A percentile compares a stretch with the other conserved stretches of the same genome.
Evolutionary conservation across 345 rosid species (phyloP).

Genomic region (Cardamine occulta): DNA sequence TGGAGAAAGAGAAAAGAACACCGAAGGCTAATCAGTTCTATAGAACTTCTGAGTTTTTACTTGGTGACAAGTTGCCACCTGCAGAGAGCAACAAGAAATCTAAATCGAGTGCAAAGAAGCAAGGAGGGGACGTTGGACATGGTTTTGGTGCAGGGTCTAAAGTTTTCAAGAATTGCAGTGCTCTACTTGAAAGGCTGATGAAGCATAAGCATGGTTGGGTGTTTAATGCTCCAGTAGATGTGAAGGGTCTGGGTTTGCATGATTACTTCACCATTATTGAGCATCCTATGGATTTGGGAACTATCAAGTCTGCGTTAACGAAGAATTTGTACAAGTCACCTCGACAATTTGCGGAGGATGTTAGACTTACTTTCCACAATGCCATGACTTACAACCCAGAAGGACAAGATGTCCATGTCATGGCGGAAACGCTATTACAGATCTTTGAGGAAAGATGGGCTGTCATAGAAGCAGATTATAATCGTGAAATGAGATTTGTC

Average conservation of each 20-base stretch:
- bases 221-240: constrained; percentile 93
- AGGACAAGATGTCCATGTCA: constrained; percentile 96
- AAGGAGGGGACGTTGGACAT: constrained; percentile 63
- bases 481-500: constrained; percentile 66
- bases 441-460: constrained; percentile 93
- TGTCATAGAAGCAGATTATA: constrained; percentile 75
- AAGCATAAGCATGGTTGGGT: constrained; percentile 99
- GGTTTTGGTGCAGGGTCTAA: constrained; percentile 64
- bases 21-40: constrained; percentile 98
- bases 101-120: constrained; percentile 75
- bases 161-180: constrained; percentile 68
- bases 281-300: constrained; percentile 98
- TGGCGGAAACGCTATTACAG: constrained; percentile 75
- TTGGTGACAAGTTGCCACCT: constrained; percentile 98
- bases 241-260: constrained; percentile 69
- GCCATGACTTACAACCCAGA: constrained; percentile 94
- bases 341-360: constrained; percentile 94
- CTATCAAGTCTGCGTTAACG: constrained; percentile 69
- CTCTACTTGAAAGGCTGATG: constrained; percentile 88
- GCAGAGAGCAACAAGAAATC: constrained; percentile 95
- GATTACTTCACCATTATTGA: constrained; percentile 81
- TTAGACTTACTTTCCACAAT: constrained; percentile 93
- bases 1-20: constrained; percentile 97
- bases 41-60: constrained; percentile 89
- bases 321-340: constrained; percentile 90